Conservation (phyloP, 2,329 filamentous ascomycete genomes). For the Xylaria sp. region DNA sequence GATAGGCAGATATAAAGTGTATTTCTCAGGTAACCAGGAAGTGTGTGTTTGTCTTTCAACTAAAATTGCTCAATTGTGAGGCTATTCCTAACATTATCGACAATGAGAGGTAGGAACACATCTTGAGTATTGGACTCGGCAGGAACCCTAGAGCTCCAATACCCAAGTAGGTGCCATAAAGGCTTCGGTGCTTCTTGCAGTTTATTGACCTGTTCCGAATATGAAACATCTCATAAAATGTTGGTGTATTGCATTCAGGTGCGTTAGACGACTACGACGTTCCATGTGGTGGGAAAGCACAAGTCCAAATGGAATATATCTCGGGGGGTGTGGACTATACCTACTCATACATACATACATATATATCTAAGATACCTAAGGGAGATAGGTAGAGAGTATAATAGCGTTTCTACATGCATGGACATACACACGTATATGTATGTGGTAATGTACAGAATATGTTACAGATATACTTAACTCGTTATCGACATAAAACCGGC, state of each 20-base stretch:
- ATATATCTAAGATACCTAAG: neutral
- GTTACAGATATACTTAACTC: conserved; percentile 1
- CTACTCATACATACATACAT: neutral
- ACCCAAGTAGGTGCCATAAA: neutral
- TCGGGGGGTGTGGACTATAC: neutral
- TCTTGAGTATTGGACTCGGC: neutral
- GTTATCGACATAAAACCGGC: neutral
- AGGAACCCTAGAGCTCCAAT: conserved; percentile 4
- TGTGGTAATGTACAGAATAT: neutral
- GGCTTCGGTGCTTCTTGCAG: conserved; percentile 23
- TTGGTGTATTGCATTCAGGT: neutral
- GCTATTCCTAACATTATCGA: neutral
- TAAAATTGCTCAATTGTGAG: neutral
- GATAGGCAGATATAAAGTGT: conserved; percentile 25
- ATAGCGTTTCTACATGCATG: neutral
- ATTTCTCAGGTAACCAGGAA: conserved; percentile 28
- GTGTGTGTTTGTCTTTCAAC: conserved; percentile 17
- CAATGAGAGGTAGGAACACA: conserved; percentile 2
- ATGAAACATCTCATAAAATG: conserved; percentile 15
- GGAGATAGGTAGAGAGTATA: neutral
- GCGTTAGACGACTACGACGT: neutral
- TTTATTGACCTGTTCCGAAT: neutral
- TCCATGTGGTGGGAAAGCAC: neutral
- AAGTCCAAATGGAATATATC: neutral
- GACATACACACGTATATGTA: neutral